Percentiles rank a stretch among this genome's conserved stretches.
Conservation (phyloP, 352 stramenopile genomes). For the Peronospora farinosa region DNA sequence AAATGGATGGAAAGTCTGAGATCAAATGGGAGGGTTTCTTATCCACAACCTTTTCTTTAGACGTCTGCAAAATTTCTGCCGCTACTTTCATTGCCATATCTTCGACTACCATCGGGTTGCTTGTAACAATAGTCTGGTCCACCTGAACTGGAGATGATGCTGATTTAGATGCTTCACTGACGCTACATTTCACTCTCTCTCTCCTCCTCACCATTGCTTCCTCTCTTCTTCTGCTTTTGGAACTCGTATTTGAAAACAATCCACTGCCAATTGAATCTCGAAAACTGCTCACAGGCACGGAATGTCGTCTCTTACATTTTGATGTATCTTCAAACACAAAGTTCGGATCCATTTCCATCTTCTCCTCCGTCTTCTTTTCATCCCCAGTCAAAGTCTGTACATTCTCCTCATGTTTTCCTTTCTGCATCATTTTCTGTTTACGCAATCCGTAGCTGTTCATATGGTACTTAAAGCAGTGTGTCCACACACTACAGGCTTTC, state of each 20-base stretch:
- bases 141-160: conserved; percentile 6
- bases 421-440: conserved; percentile 1
- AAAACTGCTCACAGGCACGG: conserved; percentile 20
- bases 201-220: conserved; percentile 9
- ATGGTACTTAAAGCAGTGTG: conserved; percentile 59
- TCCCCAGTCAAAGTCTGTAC: background rate
- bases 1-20: conserved; percentile 30
- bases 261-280: conserved; percentile 5
- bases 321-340: conserved; percentile 40
- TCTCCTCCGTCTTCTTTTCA: background rate
- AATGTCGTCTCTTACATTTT: conserved; percentile 16
- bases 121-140: conserved; percentile 8
- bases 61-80: conserved; percentile 8
- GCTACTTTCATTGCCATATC: conserved; percentile 4
- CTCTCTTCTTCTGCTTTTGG: conserved; percentile 10
- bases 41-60: conserved; percentile 4
- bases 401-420: background rate
- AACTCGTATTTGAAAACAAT: conserved; percentile 8
- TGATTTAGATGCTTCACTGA: conserved; percentile 4
- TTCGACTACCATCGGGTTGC: conserved; percentile 6
- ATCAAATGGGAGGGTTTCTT: background rate
- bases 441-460: conserved; percentile 44
- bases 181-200: too few species aligned
- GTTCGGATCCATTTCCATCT: conserved; percentile 26
- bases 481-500: conserved; percentile 44